Evolutionary conservation across 306 rosid genomes (phyloP).

Genomic region (Medicago lupulina): DNA sequence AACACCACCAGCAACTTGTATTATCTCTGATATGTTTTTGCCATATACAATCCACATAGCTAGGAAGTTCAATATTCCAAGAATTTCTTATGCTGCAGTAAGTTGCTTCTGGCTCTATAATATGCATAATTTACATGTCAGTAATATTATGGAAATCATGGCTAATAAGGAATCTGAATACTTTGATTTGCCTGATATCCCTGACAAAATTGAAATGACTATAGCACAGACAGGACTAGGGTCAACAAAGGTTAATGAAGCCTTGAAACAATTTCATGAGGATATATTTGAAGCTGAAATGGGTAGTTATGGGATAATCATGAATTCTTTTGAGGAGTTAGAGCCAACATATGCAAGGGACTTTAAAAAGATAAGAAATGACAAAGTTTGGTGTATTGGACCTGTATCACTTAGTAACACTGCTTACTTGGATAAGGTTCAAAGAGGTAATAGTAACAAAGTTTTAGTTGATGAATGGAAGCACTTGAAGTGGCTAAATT

Average conservation of each 20-base stretch:
- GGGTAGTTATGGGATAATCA: conserved; percentile 45
- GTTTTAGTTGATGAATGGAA: conserved; percentile 41
- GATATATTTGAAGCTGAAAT: conserved; percentile 45
- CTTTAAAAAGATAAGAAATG: conserved; percentile 47
- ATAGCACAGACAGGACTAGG: conserved; percentile 24
- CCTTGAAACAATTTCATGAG: not conserved
- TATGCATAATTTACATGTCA: not conserved
- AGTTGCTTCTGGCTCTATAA: conserved; percentile 43
- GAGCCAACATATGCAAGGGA: conserved; percentile 53
- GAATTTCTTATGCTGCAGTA: conserved; percentile 50
- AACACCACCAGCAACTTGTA: conserved; percentile 53
- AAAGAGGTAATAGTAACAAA: conserved; percentile 61
- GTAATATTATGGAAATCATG: conserved; percentile 23
- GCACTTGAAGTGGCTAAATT: conserved; percentile 60
- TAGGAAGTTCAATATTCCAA: conserved; percentile 50
- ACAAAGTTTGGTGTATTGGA: conserved; percentile 65
- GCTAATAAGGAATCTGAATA: conserved; percentile 36
- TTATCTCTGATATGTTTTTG: conserved; percentile 58
- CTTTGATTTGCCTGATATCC: conserved; percentile 50
- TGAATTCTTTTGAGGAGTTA: conserved; percentile 69
- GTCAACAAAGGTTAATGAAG: not conserved
- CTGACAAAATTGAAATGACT: conserved; percentile 50
- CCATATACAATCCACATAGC: conserved; percentile 60
- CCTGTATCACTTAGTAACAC: conserved; percentile 53
- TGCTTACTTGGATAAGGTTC: conserved; percentile 50